phyloP scores from a whole-genome alignment of 176 grass and related monocot species.

The Metroxylon sagu region DNA sequence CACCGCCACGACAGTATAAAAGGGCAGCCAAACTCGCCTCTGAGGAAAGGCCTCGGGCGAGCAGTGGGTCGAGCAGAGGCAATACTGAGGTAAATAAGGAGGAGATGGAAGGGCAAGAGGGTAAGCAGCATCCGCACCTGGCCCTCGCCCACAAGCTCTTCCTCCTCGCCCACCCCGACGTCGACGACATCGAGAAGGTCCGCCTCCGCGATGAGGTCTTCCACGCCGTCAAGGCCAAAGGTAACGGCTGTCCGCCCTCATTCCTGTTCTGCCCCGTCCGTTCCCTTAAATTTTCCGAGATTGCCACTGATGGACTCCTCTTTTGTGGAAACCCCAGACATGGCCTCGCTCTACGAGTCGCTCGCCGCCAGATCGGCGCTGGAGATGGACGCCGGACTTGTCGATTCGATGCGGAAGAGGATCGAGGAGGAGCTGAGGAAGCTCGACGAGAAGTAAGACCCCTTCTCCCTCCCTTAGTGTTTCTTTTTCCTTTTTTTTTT shows the following conservation, averaged over 20 bases:
- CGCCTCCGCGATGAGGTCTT: constrained; percentile 74
- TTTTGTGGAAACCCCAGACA: constrained; percentile 35
- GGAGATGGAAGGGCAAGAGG: constrained; percentile 45
- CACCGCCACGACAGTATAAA: too few species aligned
- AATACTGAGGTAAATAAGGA: constrained; percentile 16
- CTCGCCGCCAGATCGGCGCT: constrained; percentile 50
- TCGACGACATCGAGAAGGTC: constrained; percentile 91
- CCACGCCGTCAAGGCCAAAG: constrained; percentile 61
- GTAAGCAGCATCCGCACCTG: constrained; percentile 74
- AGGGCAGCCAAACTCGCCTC: too few species aligned
- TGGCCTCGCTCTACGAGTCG: constrained; percentile 75
- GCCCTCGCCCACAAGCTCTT: constrained; percentile 79
- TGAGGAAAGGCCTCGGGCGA: too few species aligned
- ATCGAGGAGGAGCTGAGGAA: constrained; percentile 78
- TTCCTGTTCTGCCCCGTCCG: not conserved
- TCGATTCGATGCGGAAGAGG: constrained; percentile 56
- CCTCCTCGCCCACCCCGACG: constrained; percentile 62
- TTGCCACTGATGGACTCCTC: not conserved
- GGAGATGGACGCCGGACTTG: constrained; percentile 62
- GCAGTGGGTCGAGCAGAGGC: not conserved
- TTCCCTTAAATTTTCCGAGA: not conserved
- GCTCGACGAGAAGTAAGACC: constrained; percentile 85
- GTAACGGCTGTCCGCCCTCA: constrained; percentile 20
- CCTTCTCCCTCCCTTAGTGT: not conserved
- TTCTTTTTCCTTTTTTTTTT: not conserved